Evolutionary conservation across 2,329 filamentous ascomycete genomes (phyloP), one percentile per base, ranked within the genome.

Genomic region (Pezicula neosporulosa): DNA sequence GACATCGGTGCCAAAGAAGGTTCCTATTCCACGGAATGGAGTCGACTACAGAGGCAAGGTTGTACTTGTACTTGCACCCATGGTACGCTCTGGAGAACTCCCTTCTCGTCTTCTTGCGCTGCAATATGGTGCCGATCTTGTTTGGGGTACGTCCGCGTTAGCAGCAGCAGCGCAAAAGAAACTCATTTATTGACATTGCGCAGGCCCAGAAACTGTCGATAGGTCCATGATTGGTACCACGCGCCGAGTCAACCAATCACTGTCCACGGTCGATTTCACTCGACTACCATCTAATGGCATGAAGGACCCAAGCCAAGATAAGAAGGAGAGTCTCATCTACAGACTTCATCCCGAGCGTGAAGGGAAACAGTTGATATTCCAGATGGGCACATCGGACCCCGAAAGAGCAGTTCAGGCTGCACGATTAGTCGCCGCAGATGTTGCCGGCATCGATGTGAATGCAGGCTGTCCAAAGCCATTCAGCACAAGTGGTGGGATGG

Each of bases 401-500:
- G 85, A 87, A 12, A 80, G 85, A 28, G 94, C 94, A 1, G 92
- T 97, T 0, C 74, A 88, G 67, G 92, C 93, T 1, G 91, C 93
- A 2, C 85, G 85, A 48, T 73, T 97, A 15, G 87, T 99, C 18
- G 94, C 92, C 0, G 80, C 75, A 12, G 90, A 97, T 70, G 94
- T 99, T 3, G 85, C 86, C 0, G 94, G 94, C 54, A 97, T 99
- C 61, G 94, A 97, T 68, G 87, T 99, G 56, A 99, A 99, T 68
- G 91, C 94, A 0, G 94, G 94, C n/a, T 99, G 94, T 66, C 94
- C 94, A 1, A 99, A 99, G 70, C 89, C 93, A 0, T 99, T 99
- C 71, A 96, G 89, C 64, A 96, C 93, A 2, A 82, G 81, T 56
- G 91, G 91, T 54, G 94, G 94, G 45, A 99, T 99, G 94, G 94